Conservation (phyloP, 768 basidiomycete species). For the Asterophora lycoperdoides region DNA sequence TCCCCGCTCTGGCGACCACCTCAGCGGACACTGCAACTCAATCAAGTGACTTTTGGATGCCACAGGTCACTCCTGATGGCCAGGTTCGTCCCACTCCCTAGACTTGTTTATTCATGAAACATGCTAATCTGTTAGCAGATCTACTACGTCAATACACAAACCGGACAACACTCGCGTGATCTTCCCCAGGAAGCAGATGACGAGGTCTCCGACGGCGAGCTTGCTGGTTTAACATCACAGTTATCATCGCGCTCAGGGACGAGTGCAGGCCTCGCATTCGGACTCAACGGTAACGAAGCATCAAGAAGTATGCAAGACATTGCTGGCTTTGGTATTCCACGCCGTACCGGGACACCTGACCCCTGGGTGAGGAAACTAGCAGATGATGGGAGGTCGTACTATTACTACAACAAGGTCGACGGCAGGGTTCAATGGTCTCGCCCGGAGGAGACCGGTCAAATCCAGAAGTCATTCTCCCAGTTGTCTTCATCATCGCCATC, state of each 20-base stretch:
- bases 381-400: conserved; percentile 80
- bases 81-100: conserved; percentile 50
- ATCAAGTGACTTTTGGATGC: conserved; percentile 87
- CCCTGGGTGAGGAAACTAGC: conserved; percentile 81
- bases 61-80: conserved; percentile 74
- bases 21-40: conserved; percentile 33
- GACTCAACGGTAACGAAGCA: conserved; percentile 32
- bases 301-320: conserved; percentile 34
- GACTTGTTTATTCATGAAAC: neutral
- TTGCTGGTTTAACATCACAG: conserved; percentile 56
- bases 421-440: conserved; percentile 67
- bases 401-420: conserved; percentile 69
- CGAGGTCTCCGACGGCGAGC: conserved; percentile 58
- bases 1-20: conserved; percentile 27
- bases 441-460: conserved; percentile 38
- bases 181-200: conserved; percentile 73
- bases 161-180: conserved; percentile 77
- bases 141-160: conserved; percentile 90
- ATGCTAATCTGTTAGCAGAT: conserved; percentile 49
- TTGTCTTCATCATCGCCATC: conserved; percentile 18
- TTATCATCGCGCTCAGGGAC: conserved; percentile 53
- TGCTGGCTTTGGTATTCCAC: conserved; percentile 59
- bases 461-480: conserved; percentile 12
- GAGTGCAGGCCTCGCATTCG: conserved; percentile 48
- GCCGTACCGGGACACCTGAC: conserved; percentile 61